Evolutionary conservation across 2,329 filamentous ascomycete species (phyloP).

Genomic region (Pyrenochaeta sp.): DNA sequence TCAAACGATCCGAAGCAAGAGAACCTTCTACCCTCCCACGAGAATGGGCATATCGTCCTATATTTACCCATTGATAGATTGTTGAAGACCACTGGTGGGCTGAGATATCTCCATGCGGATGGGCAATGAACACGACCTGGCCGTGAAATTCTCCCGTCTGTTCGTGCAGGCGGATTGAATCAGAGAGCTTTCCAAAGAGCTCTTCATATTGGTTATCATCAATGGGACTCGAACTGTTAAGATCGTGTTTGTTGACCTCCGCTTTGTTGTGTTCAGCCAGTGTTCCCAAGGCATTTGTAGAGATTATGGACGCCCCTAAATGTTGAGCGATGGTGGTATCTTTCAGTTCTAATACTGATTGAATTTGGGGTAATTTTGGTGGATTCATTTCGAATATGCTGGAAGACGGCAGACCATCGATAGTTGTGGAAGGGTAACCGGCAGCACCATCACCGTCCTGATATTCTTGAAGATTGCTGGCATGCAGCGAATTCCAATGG

Average conservation of each 20-base stretch:
- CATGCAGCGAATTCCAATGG: slow-evolving; percentile 34
- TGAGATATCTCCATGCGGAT: slow-evolving; percentile 58
- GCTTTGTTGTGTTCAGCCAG: not conserved
- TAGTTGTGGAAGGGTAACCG: slow-evolving; percentile 1
- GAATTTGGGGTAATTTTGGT: not conserved
- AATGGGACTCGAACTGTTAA: slow-evolving; percentile 2
- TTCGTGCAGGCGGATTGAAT: slow-evolving; percentile 49
- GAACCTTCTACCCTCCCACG: slow-evolving; percentile 55
- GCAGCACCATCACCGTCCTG: slow-evolving; percentile 5
- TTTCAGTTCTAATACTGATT: not conserved
- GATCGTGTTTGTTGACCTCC: slow-evolving; percentile 11
- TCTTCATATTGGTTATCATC: slow-evolving; percentile 39
- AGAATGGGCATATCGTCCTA: slow-evolving; percentile 54
- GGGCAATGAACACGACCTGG: slow-evolving; percentile 56
- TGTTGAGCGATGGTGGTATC: not conserved
- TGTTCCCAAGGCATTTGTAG: not conserved
- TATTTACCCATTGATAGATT: slow-evolving; percentile 55
- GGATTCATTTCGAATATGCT: not conserved
- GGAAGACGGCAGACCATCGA: not conserved
- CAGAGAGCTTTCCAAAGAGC: slow-evolving; percentile 55
- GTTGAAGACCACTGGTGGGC: slow-evolving; percentile 57
- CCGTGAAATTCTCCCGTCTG: slow-evolving; percentile 47
- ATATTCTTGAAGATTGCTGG: slow-evolving; percentile 23
- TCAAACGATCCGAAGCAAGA: slow-evolving; percentile 52
- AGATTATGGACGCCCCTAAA: not conserved